Evolutionary conservation across 140 eudicot species (phyloP).

Genomic region (Oenanthe javanica): DNA sequence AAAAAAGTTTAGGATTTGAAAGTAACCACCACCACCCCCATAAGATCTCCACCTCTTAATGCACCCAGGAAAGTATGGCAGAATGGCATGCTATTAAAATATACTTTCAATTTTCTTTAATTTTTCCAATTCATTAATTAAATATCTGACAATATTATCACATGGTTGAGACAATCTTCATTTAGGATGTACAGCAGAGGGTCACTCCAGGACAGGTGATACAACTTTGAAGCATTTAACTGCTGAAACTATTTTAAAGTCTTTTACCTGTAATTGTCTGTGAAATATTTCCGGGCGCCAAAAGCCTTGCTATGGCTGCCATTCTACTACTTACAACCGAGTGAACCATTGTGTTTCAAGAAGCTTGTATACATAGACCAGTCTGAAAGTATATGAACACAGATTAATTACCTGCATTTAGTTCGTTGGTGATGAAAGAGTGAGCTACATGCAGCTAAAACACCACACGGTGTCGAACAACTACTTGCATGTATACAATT

Average conservation of each 20-base stretch:
- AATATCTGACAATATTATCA: neutral
- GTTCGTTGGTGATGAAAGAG: neutral
- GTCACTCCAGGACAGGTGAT: neutral
- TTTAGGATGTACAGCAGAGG: neutral
- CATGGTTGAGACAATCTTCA: constrained; percentile 1
- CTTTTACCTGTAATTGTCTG: constrained; percentile 51
- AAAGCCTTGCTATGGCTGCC: constrained; percentile 58
- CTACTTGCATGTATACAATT: neutral
- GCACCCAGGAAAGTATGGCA: neutral
- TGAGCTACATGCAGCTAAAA: neutral
- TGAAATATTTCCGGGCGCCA: constrained; percentile 32
- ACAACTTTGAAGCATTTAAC: neutral
- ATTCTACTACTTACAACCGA: constrained; percentile 49
- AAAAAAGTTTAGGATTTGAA: neutral
- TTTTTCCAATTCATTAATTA: neutral
- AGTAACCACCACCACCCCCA: neutral
- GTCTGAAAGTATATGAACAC: constrained; percentile 8
- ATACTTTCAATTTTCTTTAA: neutral
- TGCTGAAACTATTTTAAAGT: neutral
- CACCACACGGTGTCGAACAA: neutral
- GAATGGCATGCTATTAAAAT: no score
- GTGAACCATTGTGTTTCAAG: constrained; percentile 48
- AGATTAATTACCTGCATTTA: neutral
- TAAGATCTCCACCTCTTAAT: neutral
- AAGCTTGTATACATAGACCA: constrained; percentile 21